Conservation (phyloP, 192 early-diverging fungal species). For the Linnemannia zychae region DNA sequence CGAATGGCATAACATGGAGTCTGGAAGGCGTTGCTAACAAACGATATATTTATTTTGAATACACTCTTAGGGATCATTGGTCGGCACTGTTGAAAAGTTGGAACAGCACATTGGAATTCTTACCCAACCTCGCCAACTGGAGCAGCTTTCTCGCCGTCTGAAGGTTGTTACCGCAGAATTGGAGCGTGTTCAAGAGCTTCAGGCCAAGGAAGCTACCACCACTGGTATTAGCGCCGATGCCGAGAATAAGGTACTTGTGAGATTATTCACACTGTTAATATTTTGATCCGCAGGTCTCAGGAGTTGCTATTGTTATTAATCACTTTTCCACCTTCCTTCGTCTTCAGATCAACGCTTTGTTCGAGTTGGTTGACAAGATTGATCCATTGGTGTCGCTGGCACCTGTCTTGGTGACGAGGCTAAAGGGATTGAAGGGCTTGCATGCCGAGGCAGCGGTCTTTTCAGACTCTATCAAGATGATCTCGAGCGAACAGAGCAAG, state of each 20-base stretch:
- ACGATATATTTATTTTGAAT: too few relatives aligned
- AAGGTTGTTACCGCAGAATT: slow-evolving; percentile 74
- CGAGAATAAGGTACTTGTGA: slow-evolving; percentile 57
- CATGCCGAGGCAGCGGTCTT: slow-evolving; percentile 89
- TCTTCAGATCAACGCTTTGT: slow-evolving; percentile 74
- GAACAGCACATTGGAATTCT: slow-evolving; percentile 80
- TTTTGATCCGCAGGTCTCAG: neutral
- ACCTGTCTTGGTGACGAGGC: slow-evolving; percentile 81
- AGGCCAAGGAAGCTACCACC: slow-evolving; percentile 60
- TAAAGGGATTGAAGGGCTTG: slow-evolving; percentile 82
- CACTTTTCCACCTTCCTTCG: neutral
- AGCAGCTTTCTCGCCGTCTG: slow-evolving; percentile 70
- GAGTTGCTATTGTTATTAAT: too few relatives aligned
- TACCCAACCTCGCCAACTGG: slow-evolving; percentile 80
- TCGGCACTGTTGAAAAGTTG: slow-evolving; percentile 73
- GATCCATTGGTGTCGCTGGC: slow-evolving; percentile 86
- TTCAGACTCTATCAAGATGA: slow-evolving; percentile 78
- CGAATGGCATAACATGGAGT: too few relatives aligned
- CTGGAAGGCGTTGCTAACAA: too few relatives aligned
- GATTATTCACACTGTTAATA: neutral
- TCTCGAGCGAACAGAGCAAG: slow-evolving; percentile 76
- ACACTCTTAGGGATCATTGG: slow-evolving; percentile 58
- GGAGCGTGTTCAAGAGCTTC: slow-evolving; percentile 78
- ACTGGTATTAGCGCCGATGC: slow-evolving; percentile 58
- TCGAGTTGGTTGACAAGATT: slow-evolving; percentile 76